Conservation (phyloP, 1,284 basidiomycete species). For the Phylloboletellus chloephorus region DNA sequence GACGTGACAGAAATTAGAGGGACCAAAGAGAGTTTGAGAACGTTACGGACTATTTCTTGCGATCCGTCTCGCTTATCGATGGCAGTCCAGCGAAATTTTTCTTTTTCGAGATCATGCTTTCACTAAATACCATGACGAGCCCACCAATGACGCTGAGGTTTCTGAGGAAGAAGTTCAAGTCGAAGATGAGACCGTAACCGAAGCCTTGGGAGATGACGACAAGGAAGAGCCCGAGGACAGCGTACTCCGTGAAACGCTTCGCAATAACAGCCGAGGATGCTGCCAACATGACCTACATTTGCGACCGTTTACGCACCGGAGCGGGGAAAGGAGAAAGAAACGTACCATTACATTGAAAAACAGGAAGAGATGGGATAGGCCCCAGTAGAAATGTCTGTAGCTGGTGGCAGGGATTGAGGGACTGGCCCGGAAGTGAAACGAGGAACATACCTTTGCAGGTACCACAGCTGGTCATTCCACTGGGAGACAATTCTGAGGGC, state of each 20-base stretch:
- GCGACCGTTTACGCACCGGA: not conserved
- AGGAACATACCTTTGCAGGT: slow-evolving; percentile 70
- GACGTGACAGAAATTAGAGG: slow-evolving; percentile 5
- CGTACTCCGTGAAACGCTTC: slow-evolving; percentile 85
- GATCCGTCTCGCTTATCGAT: slow-evolving; percentile 87
- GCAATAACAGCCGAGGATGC: slow-evolving; percentile 87
- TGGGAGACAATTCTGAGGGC: slow-evolving; percentile 91
- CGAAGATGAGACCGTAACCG: slow-evolving; percentile 93
- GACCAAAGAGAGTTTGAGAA: slow-evolving; percentile 2
- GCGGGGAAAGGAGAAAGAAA: slow-evolving; percentile 16
- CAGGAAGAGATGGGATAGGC: slow-evolving; percentile 90
- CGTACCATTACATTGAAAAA: slow-evolving; percentile 88
- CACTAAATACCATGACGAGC: slow-evolving; percentile 96
- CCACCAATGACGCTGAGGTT: slow-evolving; percentile 91
- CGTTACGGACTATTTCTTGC: slow-evolving; percentile 88
- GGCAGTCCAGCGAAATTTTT: slow-evolving; percentile 91
- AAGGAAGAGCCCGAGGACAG: slow-evolving; percentile 82
- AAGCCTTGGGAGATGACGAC: slow-evolving; percentile 95
- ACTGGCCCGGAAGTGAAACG: not conserved
- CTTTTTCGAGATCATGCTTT: slow-evolving; percentile 85
- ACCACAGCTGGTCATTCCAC: slow-evolving; percentile 96
- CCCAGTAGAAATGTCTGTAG: slow-evolving; percentile 93
- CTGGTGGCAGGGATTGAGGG: slow-evolving; percentile 36
- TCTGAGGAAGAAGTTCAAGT: slow-evolving; percentile 98
- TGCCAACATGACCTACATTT: slow-evolving; percentile 75